These are phyloP conservation scores for Mucor racemosus DNA, from an alignment of 371 early-diverging fungal genomes.

Conservation along the genomic window DNA sequence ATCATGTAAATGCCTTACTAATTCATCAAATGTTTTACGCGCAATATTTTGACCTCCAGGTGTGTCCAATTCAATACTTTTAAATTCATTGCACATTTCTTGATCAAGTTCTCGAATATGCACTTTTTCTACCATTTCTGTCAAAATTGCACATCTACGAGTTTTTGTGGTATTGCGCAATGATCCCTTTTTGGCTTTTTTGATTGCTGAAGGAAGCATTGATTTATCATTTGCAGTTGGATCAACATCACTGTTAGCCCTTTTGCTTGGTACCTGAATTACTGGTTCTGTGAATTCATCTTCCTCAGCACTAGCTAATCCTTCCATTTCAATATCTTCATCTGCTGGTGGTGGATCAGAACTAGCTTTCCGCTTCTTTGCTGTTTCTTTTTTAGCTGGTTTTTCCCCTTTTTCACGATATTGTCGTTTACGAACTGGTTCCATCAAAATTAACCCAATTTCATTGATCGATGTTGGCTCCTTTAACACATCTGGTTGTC, in stretches of 20 bases:
- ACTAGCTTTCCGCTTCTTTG: neutral
- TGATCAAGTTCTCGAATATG: conserved; percentile 13
- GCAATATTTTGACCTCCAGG: conserved; percentile 10
- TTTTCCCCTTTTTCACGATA: neutral
- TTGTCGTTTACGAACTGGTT: neutral
- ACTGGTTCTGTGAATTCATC: neutral
- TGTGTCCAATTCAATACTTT: conserved; percentile 3
- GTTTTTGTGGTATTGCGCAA: conserved; percentile 11
- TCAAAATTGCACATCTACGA: conserved; percentile 8
- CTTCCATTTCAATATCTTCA: neutral
- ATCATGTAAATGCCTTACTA: conserved; percentile 11
- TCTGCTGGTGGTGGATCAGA: neutral
- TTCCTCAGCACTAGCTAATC: too few species aligned
- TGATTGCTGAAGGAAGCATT: neutral
- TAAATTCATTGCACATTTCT: conserved; percentile 7
- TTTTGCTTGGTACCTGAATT: neutral
- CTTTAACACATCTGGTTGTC: neutral
- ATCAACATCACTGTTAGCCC: neutral
- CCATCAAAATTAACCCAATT: neutral
- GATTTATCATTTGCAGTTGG: neutral
- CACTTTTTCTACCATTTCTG: conserved; percentile 21
- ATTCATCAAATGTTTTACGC: conserved; percentile 6
- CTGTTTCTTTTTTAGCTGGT: neutral
- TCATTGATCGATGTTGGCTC: conserved; percentile 11
- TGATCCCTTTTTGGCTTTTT: neutral